Conservation (phyloP, 805 yeast genomes). For the Barnettozyma pratensis region DNA sequence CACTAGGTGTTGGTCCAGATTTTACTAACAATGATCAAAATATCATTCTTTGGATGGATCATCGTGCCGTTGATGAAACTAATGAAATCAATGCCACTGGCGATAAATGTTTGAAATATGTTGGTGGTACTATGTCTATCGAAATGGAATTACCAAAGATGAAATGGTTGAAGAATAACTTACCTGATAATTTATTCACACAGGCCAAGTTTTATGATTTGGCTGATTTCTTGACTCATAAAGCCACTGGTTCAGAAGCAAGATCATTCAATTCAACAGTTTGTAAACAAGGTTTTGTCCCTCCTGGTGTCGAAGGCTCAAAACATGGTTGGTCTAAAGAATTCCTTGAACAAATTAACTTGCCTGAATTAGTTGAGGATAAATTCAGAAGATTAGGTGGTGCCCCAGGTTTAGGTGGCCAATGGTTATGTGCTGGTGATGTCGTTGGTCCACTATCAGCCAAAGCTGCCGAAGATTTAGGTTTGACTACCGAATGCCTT, state of each 20-base stretch:
- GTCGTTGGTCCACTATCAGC: constrained; percentile 67
- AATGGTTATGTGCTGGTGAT: constrained; percentile 83
- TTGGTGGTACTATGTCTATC: constrained; percentile 96
- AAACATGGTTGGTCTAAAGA: constrained; percentile 85
- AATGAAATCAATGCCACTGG: constrained; percentile 72
- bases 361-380: constrained; percentile 73
- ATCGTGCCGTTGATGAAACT: constrained; percentile 83
- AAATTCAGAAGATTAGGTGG: constrained; percentile 83
- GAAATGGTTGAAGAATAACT: constrained; percentile 88
- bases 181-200: constrained; percentile 56
- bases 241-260: constrained; percentile 83
- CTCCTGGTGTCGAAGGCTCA: constrained; percentile 86
- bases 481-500: constrained; percentile 69
- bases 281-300: constrained; percentile 94
- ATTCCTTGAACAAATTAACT: constrained; percentile 61
- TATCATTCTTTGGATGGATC: constrained; percentile 97
- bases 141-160: constrained; percentile 98
- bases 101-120: constrained; percentile 79
- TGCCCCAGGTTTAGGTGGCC: constrained; percentile 64
- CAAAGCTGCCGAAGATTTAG: constrained; percentile 74
- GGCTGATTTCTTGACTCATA: constrained; percentile 87
- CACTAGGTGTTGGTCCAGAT: constrained; percentile 91
- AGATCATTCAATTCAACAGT: constrained; percentile 87
- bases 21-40: constrained; percentile 69
- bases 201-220: constrained; percentile 82